A percentile compares a stretch with the other conserved stretches of the same genome.
phyloP scores from a whole-genome alignment of 352 stramenopile species.

The Pythium phragmitis region DNA sequence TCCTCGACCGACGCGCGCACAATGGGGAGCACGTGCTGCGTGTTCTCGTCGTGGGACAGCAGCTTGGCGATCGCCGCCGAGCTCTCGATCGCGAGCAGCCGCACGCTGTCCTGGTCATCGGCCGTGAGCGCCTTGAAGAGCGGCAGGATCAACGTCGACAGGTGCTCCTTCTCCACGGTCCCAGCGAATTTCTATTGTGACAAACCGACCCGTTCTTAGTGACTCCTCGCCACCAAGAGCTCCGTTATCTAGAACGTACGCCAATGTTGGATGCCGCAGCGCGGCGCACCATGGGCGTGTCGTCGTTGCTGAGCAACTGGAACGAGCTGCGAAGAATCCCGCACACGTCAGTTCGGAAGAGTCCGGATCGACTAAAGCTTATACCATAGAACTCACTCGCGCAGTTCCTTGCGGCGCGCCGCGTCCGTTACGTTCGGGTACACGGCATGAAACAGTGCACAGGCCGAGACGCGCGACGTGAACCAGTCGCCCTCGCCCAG shows the following conservation, averaged over 20 bases:
- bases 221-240: neutral
- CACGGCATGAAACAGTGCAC: slow-evolving; percentile 73
- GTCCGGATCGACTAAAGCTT: neutral
- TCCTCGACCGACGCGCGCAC: slow-evolving; percentile 79
- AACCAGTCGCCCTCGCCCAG: slow-evolving; percentile 88
- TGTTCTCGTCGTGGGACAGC: slow-evolving; percentile 76
- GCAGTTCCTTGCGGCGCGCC: slow-evolving; percentile 75
- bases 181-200: slow-evolving; percentile 55
- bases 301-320: slow-evolving; percentile 78
- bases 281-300: slow-evolving; percentile 87
- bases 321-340: slow-evolving; percentile 48
- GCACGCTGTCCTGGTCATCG: slow-evolving; percentile 95
- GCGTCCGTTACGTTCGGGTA: slow-evolving; percentile 63
- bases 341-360: slow-evolving; percentile 11
- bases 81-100: slow-evolving; percentile 90
- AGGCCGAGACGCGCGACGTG: slow-evolving; percentile 86
- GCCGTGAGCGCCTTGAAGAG: slow-evolving; percentile 88
- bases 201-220: neutral
- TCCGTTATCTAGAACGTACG: slow-evolving; percentile 28
- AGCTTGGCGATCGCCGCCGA: slow-evolving; percentile 74
- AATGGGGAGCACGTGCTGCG: slow-evolving; percentile 68
- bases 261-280: slow-evolving; percentile 78
- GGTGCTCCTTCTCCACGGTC: slow-evolving; percentile 73
- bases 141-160: slow-evolving; percentile 66
- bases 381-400: slow-evolving; percentile 48